These are phyloP conservation scores for Martiniozyma abietophila DNA, from an alignment of 805 yeast genomes.

Conservation along the genomic window DNA sequence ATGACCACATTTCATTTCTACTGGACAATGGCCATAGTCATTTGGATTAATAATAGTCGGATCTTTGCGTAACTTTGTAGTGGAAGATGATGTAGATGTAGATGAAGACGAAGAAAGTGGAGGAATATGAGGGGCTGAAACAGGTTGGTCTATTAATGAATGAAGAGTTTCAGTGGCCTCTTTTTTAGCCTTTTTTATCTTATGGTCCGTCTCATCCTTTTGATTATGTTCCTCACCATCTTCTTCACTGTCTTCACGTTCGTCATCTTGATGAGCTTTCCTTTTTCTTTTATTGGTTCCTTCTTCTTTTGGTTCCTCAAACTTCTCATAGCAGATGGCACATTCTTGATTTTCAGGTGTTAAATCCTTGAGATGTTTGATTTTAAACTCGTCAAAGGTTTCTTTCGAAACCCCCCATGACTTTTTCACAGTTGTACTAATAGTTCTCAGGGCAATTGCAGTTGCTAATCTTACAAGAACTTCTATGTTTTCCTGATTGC, in stretches of 20 bases:
- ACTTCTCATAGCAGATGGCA: constrained; percentile 57
- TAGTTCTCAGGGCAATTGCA: constrained; percentile 57
- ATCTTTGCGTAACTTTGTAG: background rate
- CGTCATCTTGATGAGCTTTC: constrained; percentile 3
- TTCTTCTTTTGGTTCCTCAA: constrained; percentile 23
- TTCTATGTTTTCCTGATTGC: constrained; percentile 52
- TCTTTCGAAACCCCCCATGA: constrained; percentile 45
- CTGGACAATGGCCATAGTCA: constrained; percentile 49
- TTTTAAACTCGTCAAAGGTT: constrained; percentile 42
- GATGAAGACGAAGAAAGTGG: constrained; percentile 7
- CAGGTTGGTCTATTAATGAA: constrained; percentile 2
- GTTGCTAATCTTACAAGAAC: constrained; percentile 60
- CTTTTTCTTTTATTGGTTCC: constrained; percentile 1
- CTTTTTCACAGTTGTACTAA: constrained; percentile 39
- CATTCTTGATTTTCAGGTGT: constrained; percentile 32
- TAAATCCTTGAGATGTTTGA: constrained; percentile 25
- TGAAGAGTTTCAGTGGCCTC: background rate
- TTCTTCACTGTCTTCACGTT: constrained; percentile 1
- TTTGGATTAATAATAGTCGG: constrained; percentile 6
- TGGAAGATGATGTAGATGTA: constrained; percentile 15
- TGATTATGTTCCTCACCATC: constrained; percentile 10
- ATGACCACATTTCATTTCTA: constrained; percentile 78
- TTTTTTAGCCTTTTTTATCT: constrained; percentile 7
- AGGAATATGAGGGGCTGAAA: constrained; percentile 8
- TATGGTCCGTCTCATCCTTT: constrained; percentile 9